Evolutionary conservation across 2,329 filamentous ascomycete species (phyloP).

Genomic region (Periconia sp.): DNA sequence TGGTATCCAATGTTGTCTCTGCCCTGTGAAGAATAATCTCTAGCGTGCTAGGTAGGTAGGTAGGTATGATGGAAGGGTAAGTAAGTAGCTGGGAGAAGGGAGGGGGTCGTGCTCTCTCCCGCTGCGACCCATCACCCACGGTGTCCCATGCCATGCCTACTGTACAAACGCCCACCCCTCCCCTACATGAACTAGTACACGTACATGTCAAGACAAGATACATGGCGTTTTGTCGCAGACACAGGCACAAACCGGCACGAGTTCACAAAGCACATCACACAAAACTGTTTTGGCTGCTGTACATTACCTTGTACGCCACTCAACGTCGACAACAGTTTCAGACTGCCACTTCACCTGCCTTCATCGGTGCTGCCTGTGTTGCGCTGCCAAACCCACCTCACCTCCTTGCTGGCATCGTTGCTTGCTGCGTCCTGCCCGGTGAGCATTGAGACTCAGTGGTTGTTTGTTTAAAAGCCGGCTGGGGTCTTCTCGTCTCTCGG

Average conservation of each 20-base stretch:
- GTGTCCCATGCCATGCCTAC: not conserved
- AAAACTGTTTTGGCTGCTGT: slow-evolving; percentile 32
- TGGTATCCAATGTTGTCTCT: no score
- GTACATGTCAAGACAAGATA: slow-evolving; percentile 3
- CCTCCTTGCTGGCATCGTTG: slow-evolving; percentile 1
- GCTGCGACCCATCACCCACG: not conserved
- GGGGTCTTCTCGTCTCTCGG: slow-evolving; percentile 20
- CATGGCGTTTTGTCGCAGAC: slow-evolving; percentile 24
- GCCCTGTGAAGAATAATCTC: no score
- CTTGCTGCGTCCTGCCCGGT: slow-evolving; percentile 8
- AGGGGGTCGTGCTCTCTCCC: not conserved
- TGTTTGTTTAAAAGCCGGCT: slow-evolving; percentile 30
- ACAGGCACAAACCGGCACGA: slow-evolving; percentile 22
- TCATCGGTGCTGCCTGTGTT: slow-evolving; percentile 30
- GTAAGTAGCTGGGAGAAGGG: not conserved
- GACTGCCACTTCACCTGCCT: slow-evolving; percentile 31
- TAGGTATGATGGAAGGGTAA: slow-evolving; percentile 4
- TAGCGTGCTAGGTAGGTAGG: no score
- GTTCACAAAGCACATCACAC: slow-evolving; percentile 26
- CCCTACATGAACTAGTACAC: slow-evolving; percentile 9
- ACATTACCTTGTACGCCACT: slow-evolving; percentile 32
- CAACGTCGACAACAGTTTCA: slow-evolving; percentile 33
- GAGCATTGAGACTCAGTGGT: slow-evolving; percentile 22
- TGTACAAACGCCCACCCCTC: slow-evolving; percentile 7
- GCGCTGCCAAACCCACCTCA: slow-evolving; percentile 23